Evolutionary conservation across 371 early-diverging fungal species (phyloP), one percentile per base, ranked within the genome.

Genomic region (Nematocida homosporus): DNA sequence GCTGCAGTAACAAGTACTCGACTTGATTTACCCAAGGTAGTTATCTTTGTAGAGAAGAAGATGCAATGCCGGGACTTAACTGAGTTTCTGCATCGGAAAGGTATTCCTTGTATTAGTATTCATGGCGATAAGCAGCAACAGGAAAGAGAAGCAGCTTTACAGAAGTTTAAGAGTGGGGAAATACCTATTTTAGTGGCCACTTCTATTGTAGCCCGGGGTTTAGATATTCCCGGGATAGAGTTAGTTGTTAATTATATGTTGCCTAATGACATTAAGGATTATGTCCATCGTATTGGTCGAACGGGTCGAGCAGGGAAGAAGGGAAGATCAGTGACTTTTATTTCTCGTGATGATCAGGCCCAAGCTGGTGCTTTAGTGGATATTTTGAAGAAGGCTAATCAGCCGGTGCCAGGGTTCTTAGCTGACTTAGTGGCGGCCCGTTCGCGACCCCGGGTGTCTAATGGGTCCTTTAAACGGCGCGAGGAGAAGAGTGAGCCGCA

Each of bases 31-130:
- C 42, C 92, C 41, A 94, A 93, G 13, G 89, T 94, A 34, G 93
- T 96, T 54, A 88, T 96, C 37, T 96, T 96, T 85, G 93, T 94
- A 81, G 95, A 95, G 79, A 90, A 89, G 79, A 93, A 94, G 87
- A 88, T 88, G 80, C 87, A 87, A 23, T 89, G 89, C 44, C 92
- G 92, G 81, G 85, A 86, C 16, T 79, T 92, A 18, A 86, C 88
- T 16, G 87, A 87, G 65, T 85, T 88, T 16, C 81, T 93, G 65
- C 88, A 87, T 52, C 87, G 86, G 57, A 68, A 86, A 23, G 91
- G 90, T 88, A 89, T 8, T 88, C 89, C 0, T 83, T 94, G 60
- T 94, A 95, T 60, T 29, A 48, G 32, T 44, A 20, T 78, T 29
- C 78, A 78, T 56, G 78, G 78, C 38, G 69, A 66, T 68, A 81